Conservation (phyloP, 192 early-diverging fungal species). For the Coemansia sp. region DNA sequence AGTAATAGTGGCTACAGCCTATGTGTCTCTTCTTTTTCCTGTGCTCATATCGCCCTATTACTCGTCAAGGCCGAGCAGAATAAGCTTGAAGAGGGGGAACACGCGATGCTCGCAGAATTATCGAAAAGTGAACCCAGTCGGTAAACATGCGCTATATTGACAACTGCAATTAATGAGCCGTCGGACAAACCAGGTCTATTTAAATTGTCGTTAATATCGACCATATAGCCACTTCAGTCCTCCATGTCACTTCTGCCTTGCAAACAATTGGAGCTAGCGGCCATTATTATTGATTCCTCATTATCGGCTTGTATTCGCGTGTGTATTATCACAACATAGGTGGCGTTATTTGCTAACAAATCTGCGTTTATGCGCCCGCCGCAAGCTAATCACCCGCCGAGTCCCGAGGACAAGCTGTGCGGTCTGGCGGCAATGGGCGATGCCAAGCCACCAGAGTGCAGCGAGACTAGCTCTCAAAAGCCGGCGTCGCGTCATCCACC, state of each 20-base stretch:
- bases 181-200: slow-evolving; percentile 1
- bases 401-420: background rate
- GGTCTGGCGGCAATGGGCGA: background rate
- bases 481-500: slow-evolving; percentile 4
- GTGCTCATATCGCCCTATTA: background rate
- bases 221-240: background rate
- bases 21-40: background rate
- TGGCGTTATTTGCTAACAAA: slow-evolving; percentile 22
- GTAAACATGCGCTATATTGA: slow-evolving; percentile 1
- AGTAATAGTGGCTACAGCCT: background rate
- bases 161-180: background rate
- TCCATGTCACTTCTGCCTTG: background rate
- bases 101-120: background rate
- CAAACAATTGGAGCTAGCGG: slow-evolving; percentile 10
- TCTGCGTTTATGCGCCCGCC: background rate
- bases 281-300: background rate
- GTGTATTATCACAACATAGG: slow-evolving; percentile 19
- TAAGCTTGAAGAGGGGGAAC: background rate
- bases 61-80: background rate
- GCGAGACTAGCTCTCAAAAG: slow-evolving; percentile 3
- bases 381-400: background rate
- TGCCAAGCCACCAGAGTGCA: slow-evolving; percentile 12
- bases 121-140: background rate
- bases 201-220: slow-evolving; percentile 7
- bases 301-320: background rate